Evolutionary conservation across 768 basidiomycete genomes (phyloP), one percentile per base, ranked within the genome.

Genomic region (Lentinula sp.): DNA sequence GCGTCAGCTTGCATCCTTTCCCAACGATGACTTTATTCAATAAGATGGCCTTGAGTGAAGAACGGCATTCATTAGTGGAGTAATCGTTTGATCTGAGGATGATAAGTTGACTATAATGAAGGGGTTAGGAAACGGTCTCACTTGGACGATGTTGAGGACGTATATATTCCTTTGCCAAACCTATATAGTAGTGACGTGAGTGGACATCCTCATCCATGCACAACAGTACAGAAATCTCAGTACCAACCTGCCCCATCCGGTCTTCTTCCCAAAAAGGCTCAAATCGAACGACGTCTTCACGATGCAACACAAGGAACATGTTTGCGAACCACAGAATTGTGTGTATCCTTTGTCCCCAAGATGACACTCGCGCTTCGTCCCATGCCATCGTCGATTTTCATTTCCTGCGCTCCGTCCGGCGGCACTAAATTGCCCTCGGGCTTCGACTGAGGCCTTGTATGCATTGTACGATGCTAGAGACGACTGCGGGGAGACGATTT

Each of bases 91-190:
- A 86, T 65, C 83, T 84, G 42, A 10, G 48, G 15, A 48, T 41
- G 41, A 52, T 35, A 39, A 56, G 37, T 52, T 37, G 23, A 32
- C 1, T 36, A 16, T 55, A 41, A 49, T 7, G 57, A 59, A 55
- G 12, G 53, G 48, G 28, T 45, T 15, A 18, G 63, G 63, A 51
- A 54, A 37, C 16, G 5, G 3, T 63, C 80, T 61, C 59, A 84
- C 81, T 89, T 89, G 6, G 87, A 89, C n/a, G 88, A 88, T 1
- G 87, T 89, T n/a, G 85, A 85, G 5, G 86, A 87, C 1, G 87
- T 88, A 67, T 88, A 89, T 45, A 88, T 85, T 28, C 87, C 87
- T 41, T 81, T 81, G 28, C 87, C 87, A 54, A 88, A 88, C 62
- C 86, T 87, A 64, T 37, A 56, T 48, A 16, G 35, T 35, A 9